A percentile compares a stretch with the other conserved stretches of the same genome.
Conservation (phyloP, 2,329 filamentous ascomycete species). For the Fusarium nurragi region DNA sequence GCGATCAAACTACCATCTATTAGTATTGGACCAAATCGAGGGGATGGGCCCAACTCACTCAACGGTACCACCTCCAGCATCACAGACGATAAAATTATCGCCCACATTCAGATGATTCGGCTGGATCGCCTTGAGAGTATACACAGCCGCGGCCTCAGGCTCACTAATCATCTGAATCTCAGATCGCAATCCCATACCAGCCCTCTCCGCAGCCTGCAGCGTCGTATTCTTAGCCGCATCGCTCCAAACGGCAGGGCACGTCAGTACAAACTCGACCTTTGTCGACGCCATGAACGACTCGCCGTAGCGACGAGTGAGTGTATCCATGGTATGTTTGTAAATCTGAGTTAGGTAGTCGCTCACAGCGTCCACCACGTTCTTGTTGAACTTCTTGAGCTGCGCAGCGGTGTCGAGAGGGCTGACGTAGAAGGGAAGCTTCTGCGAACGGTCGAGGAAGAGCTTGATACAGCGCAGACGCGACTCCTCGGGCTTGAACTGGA, state of each 20-base stretch:
- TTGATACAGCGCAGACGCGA: conserved; percentile 83
- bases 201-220: conserved; percentile 77
- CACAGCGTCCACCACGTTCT: conserved; percentile 81
- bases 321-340: conserved; percentile 81
- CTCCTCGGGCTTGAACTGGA: conserved; percentile 83
- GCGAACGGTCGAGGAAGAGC: conserved; percentile 81
- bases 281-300: conserved; percentile 81
- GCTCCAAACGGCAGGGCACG: conserved; percentile 85
- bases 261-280: conserved; percentile 81
- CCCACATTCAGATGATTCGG: conserved; percentile 77
- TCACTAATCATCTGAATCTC: conserved; percentile 83
- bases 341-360: conserved; percentile 82
- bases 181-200: conserved; percentile 77
- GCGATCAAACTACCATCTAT: conserved; percentile 69
- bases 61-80: conserved; percentile 71
- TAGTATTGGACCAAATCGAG: conserved; percentile 7
- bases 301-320: conserved; percentile 76
- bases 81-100: conserved; percentile 71
- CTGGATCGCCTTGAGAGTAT: conserved; percentile 81
- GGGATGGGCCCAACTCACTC: conserved; percentile 59
- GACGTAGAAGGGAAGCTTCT: conserved; percentile 83
- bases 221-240: conserved; percentile 88
- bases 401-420: conserved; percentile 80
- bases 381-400: conserved; percentile 77
- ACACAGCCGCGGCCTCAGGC: conserved; percentile 82